Conservation (phyloP, 164 flowering plant species). For the Pachysandra terminalis region DNA sequence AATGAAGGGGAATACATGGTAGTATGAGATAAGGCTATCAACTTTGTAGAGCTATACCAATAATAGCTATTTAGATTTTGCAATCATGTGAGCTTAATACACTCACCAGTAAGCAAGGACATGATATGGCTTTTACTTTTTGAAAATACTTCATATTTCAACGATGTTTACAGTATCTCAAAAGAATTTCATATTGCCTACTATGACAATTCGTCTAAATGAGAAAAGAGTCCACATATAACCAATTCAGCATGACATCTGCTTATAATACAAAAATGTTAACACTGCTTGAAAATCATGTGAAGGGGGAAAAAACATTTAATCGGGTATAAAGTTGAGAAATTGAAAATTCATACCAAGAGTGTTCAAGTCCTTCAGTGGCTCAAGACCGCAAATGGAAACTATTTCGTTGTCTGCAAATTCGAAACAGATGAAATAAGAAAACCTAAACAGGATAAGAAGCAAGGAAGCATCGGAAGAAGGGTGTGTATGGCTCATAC, state of each 20-base stretch:
- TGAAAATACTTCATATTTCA: too few relatives aligned
- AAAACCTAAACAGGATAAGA: not conserved
- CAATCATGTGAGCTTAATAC: not conserved
- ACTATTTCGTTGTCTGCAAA: slow-evolving; percentile 75
- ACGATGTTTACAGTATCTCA: too few relatives aligned
- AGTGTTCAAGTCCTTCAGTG: slow-evolving; percentile 65
- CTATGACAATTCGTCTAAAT: too few relatives aligned
- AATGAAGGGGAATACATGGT: not conserved
- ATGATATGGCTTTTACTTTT: too few relatives aligned
- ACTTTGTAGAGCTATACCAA: not conserved
- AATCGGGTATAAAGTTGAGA: not conserved
- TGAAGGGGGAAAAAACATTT: not conserved
- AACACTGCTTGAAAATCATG: too few relatives aligned
- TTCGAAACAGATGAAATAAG: not conserved
- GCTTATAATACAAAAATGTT: too few relatives aligned
- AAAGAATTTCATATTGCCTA: too few relatives aligned
- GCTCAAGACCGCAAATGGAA: slow-evolving; percentile 64
- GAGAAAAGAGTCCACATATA: too few relatives aligned
- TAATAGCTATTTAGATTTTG: not conserved
- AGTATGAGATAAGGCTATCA: not conserved
- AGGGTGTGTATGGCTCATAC: too few relatives aligned
- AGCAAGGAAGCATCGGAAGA: too few relatives aligned
- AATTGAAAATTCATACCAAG: slow-evolving; percentile 49
- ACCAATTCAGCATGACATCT: too few relatives aligned
- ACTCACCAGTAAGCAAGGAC: not conserved